Conservation (phyloP, 2,329 filamentous ascomycete genomes). For the Byssoonygena ceratinophila region DNA sequence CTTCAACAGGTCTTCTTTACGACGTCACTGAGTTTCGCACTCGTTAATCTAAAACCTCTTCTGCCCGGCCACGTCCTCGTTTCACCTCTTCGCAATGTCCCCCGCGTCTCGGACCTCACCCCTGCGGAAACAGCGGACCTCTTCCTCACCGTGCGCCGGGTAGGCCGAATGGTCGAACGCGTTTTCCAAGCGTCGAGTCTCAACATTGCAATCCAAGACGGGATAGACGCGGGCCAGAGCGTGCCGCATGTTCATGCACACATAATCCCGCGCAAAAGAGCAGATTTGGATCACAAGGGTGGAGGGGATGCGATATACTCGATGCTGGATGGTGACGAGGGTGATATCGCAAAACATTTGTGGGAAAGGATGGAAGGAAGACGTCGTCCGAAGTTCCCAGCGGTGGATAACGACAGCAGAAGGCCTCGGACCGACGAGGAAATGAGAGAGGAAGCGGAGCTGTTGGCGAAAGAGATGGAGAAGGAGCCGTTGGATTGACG, state of each 20-base stretch:
- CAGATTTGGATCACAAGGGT: constrained; percentile 47
- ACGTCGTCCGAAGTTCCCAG: constrained; percentile 51
- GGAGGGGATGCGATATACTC: constrained; percentile 69
- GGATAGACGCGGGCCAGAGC: constrained; percentile 79
- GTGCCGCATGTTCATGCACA: constrained; percentile 91
- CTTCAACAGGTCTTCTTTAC: constrained; percentile 66
- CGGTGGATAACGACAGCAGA: constrained; percentile 61
- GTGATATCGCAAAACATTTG: constrained; percentile 44
- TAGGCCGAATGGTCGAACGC: constrained; percentile 62
- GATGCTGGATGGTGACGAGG: constrained; percentile 71
- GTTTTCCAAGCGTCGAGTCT: constrained; percentile 60
- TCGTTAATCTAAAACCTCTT: constrained; percentile 92
- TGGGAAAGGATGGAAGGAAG: constrained; percentile 46
- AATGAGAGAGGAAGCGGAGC: constrained; percentile 68
- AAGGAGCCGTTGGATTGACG: constrained; percentile 23
- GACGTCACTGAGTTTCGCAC: constrained; percentile 68
- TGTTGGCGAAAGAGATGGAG: constrained; percentile 50
- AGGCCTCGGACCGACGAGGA: constrained; percentile 57
- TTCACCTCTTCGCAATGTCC: constrained; percentile 59
- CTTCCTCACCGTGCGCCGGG: constrained; percentile 73
- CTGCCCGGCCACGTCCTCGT: constrained; percentile 88
- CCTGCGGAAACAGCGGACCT: constrained; percentile 67
- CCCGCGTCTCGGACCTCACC: constrained; percentile 64
- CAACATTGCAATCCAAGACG: constrained; percentile 94
- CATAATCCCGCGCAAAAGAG: constrained; percentile 62